Base-by-base conservation (phyloP, 2,329 filamentous ascomycete genomes). In the Arachnomyces sp. region DNA sequence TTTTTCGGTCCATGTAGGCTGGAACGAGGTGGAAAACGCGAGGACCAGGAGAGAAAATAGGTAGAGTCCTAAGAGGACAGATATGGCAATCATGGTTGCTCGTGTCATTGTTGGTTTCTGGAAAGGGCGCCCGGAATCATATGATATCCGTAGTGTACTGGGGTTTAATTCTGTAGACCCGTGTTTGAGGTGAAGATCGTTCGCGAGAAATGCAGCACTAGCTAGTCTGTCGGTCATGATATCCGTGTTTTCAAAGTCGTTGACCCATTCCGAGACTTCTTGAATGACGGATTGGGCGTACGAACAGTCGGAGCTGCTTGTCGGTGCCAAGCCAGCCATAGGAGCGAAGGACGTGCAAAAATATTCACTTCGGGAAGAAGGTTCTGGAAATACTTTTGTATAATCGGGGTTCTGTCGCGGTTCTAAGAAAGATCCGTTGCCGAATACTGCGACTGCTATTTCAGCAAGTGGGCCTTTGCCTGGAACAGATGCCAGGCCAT, bases 1-100 rank as follows among this genome's bases (percentile, higher is more conserved):
- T 12, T 34, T 28, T 3, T 18, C 25, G 7, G 42, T 44, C 42
- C 44, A 47, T 3, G 41, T 34, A 9, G 40, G 36, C 2, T 12
- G 6, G 5, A 7, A 39, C 4, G 15, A n/a, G 8, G 39, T 31
- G 31, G 42, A 47, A 7, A 34, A 8, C n/a, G 43, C 38, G 17
- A 45, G 9, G 3, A 21, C 12, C 5, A 45, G 6, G 7, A 47
- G 25, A 7, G 32, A 11, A 3, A 42, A 8, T 2, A 47, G 6
- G 35, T 40, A 28, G 13, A 43, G n/a, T 9, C 16, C 42, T 12
- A 48, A 13, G 5, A 45, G 33, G 2, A 39, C 17, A 13, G 44
- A 48, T 13, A 46, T 37, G 12, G 40, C 9, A 18, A 44, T 34
- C 15, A 46, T 37, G 6, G 31, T 40, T 4, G 18, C 12, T 2